phyloP scores from a whole-genome alignment of 768 basidiomycete species.

The Termitomyces sp. region DNA sequence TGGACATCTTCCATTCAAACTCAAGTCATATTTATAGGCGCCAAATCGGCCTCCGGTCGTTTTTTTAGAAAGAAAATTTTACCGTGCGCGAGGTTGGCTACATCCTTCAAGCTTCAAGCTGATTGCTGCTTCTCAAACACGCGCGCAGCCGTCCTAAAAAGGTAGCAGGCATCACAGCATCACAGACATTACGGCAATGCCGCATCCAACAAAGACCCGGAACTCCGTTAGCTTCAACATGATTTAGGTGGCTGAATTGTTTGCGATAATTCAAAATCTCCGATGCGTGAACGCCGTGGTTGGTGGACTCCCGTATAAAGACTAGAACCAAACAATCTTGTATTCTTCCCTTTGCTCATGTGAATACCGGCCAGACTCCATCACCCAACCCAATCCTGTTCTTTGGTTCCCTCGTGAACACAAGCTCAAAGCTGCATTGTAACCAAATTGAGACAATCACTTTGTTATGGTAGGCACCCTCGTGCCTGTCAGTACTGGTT shows the following conservation, averaged over 20 bases:
- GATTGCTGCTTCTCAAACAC: too few species aligned
- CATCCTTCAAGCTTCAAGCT: too few species aligned
- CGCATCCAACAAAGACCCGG: neutral
- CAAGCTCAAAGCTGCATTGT: constrained; percentile 6
- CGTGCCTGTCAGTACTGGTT: neutral
- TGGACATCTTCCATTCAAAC: too few species aligned
- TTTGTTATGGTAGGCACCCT: constrained; percentile 4
- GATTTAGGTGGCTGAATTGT: too few species aligned
- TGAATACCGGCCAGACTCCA: neutral
- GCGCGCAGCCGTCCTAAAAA: neutral
- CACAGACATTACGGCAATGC: too few species aligned
- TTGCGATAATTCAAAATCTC: neutral
- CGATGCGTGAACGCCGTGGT: too few species aligned
- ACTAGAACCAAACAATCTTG: neutral
- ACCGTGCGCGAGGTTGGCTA: too few species aligned
- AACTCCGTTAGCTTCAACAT: too few species aligned
- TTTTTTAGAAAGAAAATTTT: too few species aligned
- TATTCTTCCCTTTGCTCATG: constrained; percentile 5
- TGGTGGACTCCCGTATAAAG: neutral
- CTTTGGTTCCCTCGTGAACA: constrained; percentile 13
- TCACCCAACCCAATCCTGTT: neutral
- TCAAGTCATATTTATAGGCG: too few species aligned
- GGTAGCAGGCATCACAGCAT: neutral
- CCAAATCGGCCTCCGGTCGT: too few species aligned
- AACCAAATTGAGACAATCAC: neutral